Conservation (phyloP, 495 filamentous ascomycete species). For the Tuber umbilicatum region DNA sequence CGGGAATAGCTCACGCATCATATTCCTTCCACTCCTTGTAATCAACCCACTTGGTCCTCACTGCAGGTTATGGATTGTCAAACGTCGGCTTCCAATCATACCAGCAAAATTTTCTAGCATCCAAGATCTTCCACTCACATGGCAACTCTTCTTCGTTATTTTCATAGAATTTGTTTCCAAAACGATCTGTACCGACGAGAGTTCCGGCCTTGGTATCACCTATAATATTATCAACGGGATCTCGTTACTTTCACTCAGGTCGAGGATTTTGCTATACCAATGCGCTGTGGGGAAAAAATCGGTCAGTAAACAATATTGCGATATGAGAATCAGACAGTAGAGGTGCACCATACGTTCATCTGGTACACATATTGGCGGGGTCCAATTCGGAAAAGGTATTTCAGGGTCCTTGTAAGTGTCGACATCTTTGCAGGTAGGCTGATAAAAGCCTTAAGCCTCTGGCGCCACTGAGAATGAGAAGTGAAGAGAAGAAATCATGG, state of each 20-base stretch:
- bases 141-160: slow-evolving; percentile 88
- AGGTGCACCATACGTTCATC: slow-evolving; percentile 65
- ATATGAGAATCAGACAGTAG: slow-evolving; percentile 6
- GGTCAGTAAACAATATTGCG: slow-evolving; percentile 13
- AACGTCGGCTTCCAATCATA: neutral
- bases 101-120: neutral
- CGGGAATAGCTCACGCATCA: slow-evolving; percentile 59
- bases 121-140: slow-evolving; percentile 51
- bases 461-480: neutral
- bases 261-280: slow-evolving; percentile 22
- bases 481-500: neutral
- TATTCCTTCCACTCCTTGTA: slow-evolving; percentile 75
- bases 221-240: slow-evolving; percentile 42
- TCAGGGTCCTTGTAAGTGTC: slow-evolving; percentile 75
- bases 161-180: slow-evolving; percentile 96
- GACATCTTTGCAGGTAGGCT: slow-evolving; percentile 62
- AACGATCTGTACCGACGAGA: slow-evolving; percentile 77
- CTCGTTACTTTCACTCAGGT: neutral
- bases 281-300: slow-evolving; percentile 20
- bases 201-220: slow-evolving; percentile 96
- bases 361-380: slow-evolving; percentile 87
- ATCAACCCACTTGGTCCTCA: slow-evolving; percentile 96
- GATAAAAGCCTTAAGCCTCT: slow-evolving; percentile 10
- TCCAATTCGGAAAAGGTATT: slow-evolving; percentile 79
- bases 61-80: slow-evolving; percentile 46